Evolutionary conservation across 176 grass and related monocot species (phyloP), one percentile per base, ranked within the genome.

Genomic region (Aegilops tauschii): DNA sequence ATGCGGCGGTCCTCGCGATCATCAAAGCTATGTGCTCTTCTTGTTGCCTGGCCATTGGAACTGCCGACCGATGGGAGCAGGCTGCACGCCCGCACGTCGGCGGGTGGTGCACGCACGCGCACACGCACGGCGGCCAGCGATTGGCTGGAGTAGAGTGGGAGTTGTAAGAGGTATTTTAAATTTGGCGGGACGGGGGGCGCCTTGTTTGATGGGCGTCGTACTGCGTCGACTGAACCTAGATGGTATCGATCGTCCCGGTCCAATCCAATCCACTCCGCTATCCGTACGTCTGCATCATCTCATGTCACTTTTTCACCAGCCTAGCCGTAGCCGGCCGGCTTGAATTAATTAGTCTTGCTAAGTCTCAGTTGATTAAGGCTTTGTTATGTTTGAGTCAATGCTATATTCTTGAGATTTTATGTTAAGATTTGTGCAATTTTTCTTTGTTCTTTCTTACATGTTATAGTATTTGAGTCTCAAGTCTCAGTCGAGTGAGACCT

Each of bases 41-140:
- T 90, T 90, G 89, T 87, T 87, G 1, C 6, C 21, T 77, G 2
- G 23, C 25, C 65, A 68, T 87, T 17, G 89, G 89, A 16, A 17
- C 1, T 9, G 65, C 68, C 47, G 44, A 49, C 13, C 5, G 39
- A 73, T 13, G 12, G 17, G 52, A 2, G 52, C 13, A 13, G 0
- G 44, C 44, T 13, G 44, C 44, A 1, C 44, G 44, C 12, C 11
- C 3, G 49, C 0, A 56, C 52, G 52, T 56, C 52, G 52, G 52
- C 52, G 56, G 54, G 54, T 8, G 54, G 18, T 21, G 54, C 5
- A 58, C 52, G 54, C 16, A 58, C 54, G 54, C 54, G 54, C 54
- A 58, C 54, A 58, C 54, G 54, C 54, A 58, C 54, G 56, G 56
- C 7, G 56, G 7, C 56, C 6, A 59, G 3, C 20, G 56, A 59